Evolutionary conservation across 768 basidiomycete species (phyloP).

Genomic region (Leccinum uliginosum): DNA sequence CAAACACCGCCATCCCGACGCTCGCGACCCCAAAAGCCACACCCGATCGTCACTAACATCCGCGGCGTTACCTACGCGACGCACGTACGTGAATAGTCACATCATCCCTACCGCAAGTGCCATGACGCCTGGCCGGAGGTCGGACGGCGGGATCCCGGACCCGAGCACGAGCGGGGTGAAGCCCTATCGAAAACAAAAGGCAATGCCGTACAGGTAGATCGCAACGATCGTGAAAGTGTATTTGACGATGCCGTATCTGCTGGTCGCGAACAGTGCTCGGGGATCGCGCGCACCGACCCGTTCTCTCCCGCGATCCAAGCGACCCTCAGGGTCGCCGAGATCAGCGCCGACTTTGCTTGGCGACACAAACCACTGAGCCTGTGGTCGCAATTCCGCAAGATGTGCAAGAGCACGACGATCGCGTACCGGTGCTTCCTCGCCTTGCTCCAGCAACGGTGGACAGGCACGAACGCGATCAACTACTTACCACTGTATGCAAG

Average conservation of each 20-base stretch:
- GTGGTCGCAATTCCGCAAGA: conserved; percentile 27
- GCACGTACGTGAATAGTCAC: conserved; percentile 35
- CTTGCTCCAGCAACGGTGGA: conserved; percentile 36
- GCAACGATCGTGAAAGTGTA: conserved; percentile 30
- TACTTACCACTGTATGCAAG: conserved; percentile 35
- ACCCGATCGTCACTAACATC: conserved; percentile 26
- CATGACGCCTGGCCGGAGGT: conserved; percentile 30
- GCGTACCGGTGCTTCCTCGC: conserved; percentile 29
- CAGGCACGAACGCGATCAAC: conserved; percentile 39
- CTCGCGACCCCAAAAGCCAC: conserved; percentile 29
- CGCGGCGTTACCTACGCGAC: conserved; percentile 35
- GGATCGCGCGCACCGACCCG: conserved; percentile 19
- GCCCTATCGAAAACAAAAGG: conserved; percentile 33
- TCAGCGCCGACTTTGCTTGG: no score
- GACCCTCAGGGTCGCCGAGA: no score
- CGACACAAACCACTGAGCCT: conserved; percentile 19
- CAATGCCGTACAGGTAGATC: conserved; percentile 35
- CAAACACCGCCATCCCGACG: conserved; percentile 30
- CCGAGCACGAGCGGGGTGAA: conserved; percentile 32
- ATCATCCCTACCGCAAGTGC: conserved; percentile 29
- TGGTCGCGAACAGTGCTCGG: conserved; percentile 35
- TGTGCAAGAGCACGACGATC: conserved; percentile 29
- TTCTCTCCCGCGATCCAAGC: conserved; percentile 27
- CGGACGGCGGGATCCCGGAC: conserved; percentile 33
- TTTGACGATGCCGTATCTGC: conserved; percentile 40